phyloP scores from a whole-genome alignment of 2,329 filamentous ascomycete genomes.

The Botrytis paeoniae region DNA sequence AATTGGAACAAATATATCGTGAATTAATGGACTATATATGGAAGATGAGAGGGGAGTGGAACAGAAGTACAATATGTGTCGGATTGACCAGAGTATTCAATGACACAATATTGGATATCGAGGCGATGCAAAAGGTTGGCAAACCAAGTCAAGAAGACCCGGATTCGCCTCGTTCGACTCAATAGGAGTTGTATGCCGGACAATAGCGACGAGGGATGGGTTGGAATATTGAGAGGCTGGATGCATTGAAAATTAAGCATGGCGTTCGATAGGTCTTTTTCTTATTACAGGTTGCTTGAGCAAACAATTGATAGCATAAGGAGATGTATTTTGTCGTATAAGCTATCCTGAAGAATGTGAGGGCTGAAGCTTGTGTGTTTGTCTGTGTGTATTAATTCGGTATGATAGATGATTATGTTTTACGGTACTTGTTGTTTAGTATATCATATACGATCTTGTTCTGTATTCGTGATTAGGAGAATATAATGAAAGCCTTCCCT shows the following conservation, averaged over 20 bases:
- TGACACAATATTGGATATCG: conserved; percentile 67
- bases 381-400: conserved; percentile 2
- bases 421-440: no score
- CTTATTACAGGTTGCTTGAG: conserved; percentile 4
- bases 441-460: background rate
- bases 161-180: conserved; percentile 1
- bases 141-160: conserved; percentile 28
- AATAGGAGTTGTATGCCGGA: background rate
- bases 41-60: conserved; percentile 75
- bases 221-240: conserved; percentile 2
- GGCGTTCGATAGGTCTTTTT: background rate
- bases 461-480: background rate
- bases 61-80: conserved; percentile 69
- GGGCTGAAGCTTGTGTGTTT: background rate
- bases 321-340: conserved; percentile 12
- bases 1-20: conserved; percentile 90
- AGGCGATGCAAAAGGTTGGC: conserved; percentile 37
- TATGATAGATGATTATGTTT: conserved; percentile 18
- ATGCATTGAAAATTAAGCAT: conserved; percentile 2
- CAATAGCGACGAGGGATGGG: background rate
- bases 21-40: conserved; percentile 89
- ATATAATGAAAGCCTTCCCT: background rate
- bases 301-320: background rate
- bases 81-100: conserved; percentile 71
- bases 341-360: background rate